Evolutionary conservation across 2,329 filamentous ascomycete species (phyloP).

Genomic region (Nigrospora osmanthi): DNA sequence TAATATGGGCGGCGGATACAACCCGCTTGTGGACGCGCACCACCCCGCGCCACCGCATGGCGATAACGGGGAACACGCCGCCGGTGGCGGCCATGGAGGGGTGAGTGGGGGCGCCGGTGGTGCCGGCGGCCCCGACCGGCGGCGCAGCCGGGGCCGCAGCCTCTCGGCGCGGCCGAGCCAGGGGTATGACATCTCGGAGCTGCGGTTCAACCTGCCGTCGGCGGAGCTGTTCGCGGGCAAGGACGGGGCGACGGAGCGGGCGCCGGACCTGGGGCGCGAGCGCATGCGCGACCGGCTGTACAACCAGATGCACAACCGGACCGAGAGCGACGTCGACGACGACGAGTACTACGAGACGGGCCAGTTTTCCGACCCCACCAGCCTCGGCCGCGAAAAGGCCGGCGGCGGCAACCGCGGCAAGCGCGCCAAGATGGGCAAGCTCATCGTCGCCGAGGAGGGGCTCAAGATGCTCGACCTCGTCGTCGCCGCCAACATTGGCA

Average conservation of each 20-base stretch:
- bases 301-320: constrained; percentile 16
- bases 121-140: constrained; percentile 19
- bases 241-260: constrained; percentile 21
- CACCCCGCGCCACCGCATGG: not conserved
- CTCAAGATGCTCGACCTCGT: constrained; percentile 92
- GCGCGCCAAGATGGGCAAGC: constrained; percentile 85
- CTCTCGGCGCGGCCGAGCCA: constrained; percentile 6
- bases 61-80: constrained; percentile 10
- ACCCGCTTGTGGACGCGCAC: constrained; percentile 33
- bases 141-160: constrained; percentile 21
- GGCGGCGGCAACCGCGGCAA: constrained; percentile 82
- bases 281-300: constrained; percentile 17
- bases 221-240: constrained; percentile 34
- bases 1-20: constrained; percentile 28
- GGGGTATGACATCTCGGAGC: constrained; percentile 58
- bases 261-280: constrained; percentile 5
- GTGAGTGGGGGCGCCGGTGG: constrained; percentile 13
- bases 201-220: constrained; percentile 81
- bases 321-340: constrained; percentile 30
- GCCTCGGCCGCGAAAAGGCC: constrained; percentile 72
- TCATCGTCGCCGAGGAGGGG: constrained; percentile 83
- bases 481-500: constrained; percentile 81
- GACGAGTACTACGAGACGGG: constrained; percentile 50
- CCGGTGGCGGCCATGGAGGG: constrained; percentile 17
- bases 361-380: constrained; percentile 15